Conservation (phyloP, 345 rosid genomes). For the Sisymbrium irio region DNA sequence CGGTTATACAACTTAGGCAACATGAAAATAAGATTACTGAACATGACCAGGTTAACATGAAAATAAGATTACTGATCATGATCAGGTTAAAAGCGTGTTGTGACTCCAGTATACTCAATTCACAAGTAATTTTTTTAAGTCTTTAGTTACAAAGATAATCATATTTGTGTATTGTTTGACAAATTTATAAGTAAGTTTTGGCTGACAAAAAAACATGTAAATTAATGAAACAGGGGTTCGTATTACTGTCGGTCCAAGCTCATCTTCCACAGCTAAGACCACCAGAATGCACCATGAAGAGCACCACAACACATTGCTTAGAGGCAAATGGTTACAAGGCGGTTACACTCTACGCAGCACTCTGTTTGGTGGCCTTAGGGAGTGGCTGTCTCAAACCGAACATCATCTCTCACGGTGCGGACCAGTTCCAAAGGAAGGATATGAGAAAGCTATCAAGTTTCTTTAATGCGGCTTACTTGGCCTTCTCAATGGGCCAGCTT, state of each 20-base stretch:
- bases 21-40: no score
- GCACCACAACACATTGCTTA: slow-evolving; percentile 36
- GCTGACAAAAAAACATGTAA: not conserved
- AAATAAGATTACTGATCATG: not conserved
- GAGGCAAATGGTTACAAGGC: slow-evolving; percentile 75
- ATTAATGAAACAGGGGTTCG: slow-evolving; percentile 62
- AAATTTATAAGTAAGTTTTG: not conserved
- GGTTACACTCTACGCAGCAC: slow-evolving; percentile 61
- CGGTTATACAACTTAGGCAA: not conserved
- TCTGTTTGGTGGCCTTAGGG: slow-evolving; percentile 87
- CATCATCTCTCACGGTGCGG: slow-evolving; percentile 91
- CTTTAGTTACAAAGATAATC: not conserved
- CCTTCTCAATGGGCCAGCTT: slow-evolving; percentile 82
- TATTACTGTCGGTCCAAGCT: slow-evolving; percentile 84
- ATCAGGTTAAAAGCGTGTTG: no score
- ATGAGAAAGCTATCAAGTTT: slow-evolving; percentile 72
- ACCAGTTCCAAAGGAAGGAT: slow-evolving; percentile 60
- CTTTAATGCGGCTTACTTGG: slow-evolving; percentile 88
- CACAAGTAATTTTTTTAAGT: not conserved
- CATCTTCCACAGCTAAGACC: slow-evolving; percentile 88
- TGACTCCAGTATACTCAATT: not conserved
- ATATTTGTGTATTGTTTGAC: not conserved
- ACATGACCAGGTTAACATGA: no score
- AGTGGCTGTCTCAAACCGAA: slow-evolving; percentile 97
- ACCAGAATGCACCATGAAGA: slow-evolving; percentile 57